Evolutionary conservation across 352 stramenopile genomes (phyloP), one percentile per base, ranked within the genome.

Genomic region (Phytophthora sp.): DNA sequence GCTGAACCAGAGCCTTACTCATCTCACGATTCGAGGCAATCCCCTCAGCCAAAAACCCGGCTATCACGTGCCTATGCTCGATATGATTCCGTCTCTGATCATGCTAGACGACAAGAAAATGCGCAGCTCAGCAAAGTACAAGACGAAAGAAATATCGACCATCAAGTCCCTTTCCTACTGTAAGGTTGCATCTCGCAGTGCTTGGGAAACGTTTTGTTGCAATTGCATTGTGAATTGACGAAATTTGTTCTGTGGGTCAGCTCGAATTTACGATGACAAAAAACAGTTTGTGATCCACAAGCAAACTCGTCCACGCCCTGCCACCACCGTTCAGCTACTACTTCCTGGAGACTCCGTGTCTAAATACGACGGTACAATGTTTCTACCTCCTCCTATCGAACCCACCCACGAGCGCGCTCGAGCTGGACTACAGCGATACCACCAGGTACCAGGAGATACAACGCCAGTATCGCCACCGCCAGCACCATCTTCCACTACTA

Each of bases 21-120:
- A 93, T 51, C 49, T 91, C 24, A 84, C 63, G 3, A 66, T 92
- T 38, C 75, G 76, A 39, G 84, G 84, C 50, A 93, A 93, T 24
- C 82, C 84, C 11, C 77, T 92, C 37, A 79, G 69, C 52, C 65
- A 85, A 49, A 88, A 82, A 35, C 55, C 61, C 24, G 79, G 89
- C 55, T 88, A 82, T 45, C 80, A 86, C 37, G 73, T 89, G n/a
- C 51, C 85, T 21, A 61, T 93, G 49, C 69, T 90, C 17, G 84
- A 89, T 49, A 89, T 91, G 70, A 78, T 93, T 45, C 80, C 84
- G 11, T 89, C 76, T 39, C 68, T 93, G 3, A 44, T 93, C 21
- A 78, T 93, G 57, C 61, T 93, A 5, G 84, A 93, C 46, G 81
- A 89, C 62, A 89, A 89, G 58, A 90, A 88, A 52, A 87, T 91